phyloP scores from a whole-genome alignment of 2,329 filamentous ascomycete species.

The Pyrenochaeta sp. region DNA sequence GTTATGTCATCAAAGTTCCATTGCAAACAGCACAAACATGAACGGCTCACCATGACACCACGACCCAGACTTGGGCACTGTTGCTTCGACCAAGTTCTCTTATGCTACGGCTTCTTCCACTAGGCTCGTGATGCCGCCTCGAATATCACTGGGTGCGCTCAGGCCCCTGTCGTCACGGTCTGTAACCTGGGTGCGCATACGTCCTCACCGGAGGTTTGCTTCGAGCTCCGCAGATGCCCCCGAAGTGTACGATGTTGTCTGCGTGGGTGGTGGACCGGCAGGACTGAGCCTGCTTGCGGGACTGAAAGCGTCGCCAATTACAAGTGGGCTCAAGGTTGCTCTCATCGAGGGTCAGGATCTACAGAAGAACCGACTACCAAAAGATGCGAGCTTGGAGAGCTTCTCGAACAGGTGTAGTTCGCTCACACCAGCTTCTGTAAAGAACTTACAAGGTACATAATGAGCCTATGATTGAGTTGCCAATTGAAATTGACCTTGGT shows the following conservation, averaged over 20 bases:
- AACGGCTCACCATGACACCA: constrained; percentile 33
- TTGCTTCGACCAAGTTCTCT: constrained; percentile 16
- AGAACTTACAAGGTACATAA: constrained; percentile 70
- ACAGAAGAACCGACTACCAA: constrained; percentile 71
- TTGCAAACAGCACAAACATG: constrained; percentile 37
- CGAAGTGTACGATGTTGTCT: constrained; percentile 92
- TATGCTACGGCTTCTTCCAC: constrained; percentile 27
- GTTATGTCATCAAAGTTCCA: constrained; percentile 15
- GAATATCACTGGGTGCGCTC: constrained; percentile 32
- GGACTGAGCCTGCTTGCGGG: constrained; percentile 72
- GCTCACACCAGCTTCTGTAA: constrained; percentile 86
- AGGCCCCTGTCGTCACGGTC: constrained; percentile 22
- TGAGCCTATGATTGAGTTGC: background rate
- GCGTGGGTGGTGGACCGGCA: constrained; percentile 87
- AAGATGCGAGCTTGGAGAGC: constrained; percentile 67
- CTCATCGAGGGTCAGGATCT: constrained; percentile 92
- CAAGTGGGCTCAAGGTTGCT: constrained; percentile 80
- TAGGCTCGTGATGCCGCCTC: constrained; percentile 44
- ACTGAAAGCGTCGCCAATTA: constrained; percentile 70
- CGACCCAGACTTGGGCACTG: constrained; percentile 17
- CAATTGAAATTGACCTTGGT: constrained; percentile 10
- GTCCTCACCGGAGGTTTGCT: constrained; percentile 37
- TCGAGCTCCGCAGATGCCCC: constrained; percentile 53
- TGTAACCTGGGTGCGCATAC: constrained; percentile 23
- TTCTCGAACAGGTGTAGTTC: constrained; percentile 98